Percentiles rank a stretch among this genome's conserved stretches.
Conservation (phyloP, 768 basidiomycete species). For the Trametes coccinea region DNA sequence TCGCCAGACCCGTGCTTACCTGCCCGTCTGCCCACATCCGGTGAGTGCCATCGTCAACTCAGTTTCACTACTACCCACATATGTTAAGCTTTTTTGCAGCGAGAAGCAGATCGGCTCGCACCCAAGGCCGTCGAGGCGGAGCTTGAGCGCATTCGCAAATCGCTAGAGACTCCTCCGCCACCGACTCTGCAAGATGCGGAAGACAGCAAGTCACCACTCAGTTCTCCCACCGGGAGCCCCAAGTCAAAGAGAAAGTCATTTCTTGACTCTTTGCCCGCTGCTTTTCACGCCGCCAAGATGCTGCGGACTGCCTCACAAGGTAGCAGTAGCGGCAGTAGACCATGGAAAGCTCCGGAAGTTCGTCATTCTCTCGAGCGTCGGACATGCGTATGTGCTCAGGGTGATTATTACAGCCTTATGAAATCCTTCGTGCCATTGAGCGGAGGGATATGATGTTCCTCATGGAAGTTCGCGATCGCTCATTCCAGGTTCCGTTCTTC, state of each 20-base stretch:
- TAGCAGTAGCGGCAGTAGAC: neutral
- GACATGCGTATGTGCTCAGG: no score
- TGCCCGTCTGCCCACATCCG: constrained; percentile 64
- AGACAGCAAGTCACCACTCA: neutral
- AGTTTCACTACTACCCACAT: neutral
- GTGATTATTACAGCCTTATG: constrained; percentile 43
- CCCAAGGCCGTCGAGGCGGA: constrained; percentile 43
- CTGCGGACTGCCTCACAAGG: constrained; percentile 7
- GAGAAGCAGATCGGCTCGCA: constrained; percentile 65
- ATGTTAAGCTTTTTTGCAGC: constrained; percentile 61
- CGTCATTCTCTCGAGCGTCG: constrained; percentile 7
- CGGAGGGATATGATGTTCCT: constrained; percentile 77
- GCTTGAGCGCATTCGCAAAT: constrained; percentile 16
- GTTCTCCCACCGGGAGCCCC: constrained; percentile 7
- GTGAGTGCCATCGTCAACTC: constrained; percentile 39
- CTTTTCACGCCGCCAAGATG: constrained; percentile 10
- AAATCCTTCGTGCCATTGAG: constrained; percentile 86
- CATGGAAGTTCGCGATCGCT: constrained; percentile 80
- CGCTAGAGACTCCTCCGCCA: constrained; percentile 6
- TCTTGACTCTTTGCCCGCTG: constrained; percentile 7
- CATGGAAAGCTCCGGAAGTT: constrained; percentile 60
- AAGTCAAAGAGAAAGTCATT: constrained; percentile 15
- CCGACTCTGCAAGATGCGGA: neutral
- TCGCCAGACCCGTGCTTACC: constrained; percentile 60
- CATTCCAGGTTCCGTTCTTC: constrained; percentile 58